Evolutionary conservation across 345 rosid species (phyloP).

Genomic region (Citrus maxima): DNA sequence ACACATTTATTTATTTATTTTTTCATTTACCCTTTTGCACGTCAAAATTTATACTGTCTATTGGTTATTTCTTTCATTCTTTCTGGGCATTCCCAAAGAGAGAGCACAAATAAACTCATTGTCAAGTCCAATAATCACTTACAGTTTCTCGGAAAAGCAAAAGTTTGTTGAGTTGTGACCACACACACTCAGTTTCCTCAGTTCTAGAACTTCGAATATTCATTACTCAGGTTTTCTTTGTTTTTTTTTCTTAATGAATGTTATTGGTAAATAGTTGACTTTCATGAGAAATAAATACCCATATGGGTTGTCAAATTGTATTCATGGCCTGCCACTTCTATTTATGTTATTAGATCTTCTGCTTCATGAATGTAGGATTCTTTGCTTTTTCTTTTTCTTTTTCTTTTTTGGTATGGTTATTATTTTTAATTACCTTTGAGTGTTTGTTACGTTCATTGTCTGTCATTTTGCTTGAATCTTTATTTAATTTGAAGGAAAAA

Average conservation of each 20-base stretch:
- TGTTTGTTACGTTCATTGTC: too few species aligned
- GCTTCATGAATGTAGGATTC: background rate
- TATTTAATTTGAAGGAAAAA: background rate
- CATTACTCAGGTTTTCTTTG: conserved; percentile 20
- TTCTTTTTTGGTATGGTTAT: background rate
- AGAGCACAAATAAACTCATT: background rate
- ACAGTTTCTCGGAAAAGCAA: conserved; percentile 1
- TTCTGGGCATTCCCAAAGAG: background rate
- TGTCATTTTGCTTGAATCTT: background rate
- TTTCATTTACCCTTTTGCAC: too few species aligned
- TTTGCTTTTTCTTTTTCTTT: background rate
- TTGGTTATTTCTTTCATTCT: background rate
- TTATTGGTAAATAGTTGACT: conserved; percentile 24
- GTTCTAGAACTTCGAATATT: conserved; percentile 12
- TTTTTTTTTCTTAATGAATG: background rate
- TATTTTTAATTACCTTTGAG: background rate
- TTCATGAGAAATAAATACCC: conserved; percentile 23
- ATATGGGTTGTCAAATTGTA: conserved; percentile 10
- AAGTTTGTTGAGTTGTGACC: background rate
- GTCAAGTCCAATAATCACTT: background rate
- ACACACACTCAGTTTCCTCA: background rate
- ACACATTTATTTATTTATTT: too few species aligned
- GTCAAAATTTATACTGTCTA: too few species aligned
- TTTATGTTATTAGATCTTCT: conserved; percentile 6
- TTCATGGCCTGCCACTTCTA: conserved; percentile 1